These are phyloP conservation scores for Globisporangium nagaii DNA, from an alignment of 352 stramenopile species.

Conservation along the genomic window DNA sequence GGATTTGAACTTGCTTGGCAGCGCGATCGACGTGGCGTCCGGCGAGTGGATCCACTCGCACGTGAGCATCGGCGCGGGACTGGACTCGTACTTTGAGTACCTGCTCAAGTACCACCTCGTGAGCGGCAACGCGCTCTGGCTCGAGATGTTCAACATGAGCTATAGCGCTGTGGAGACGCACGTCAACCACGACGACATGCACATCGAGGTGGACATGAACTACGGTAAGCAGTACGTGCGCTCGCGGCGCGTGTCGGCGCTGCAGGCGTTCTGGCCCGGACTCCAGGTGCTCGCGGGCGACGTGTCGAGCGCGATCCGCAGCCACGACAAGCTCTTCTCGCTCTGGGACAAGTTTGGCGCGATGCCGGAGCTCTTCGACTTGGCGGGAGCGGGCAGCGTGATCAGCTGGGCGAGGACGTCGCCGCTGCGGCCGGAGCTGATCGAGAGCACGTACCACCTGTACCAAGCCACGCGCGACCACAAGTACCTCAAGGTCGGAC, in stretches of 20 bases:
- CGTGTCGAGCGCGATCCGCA: constrained; percentile 82
- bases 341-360: constrained; percentile 93
- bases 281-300: constrained; percentile 95
- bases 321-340: constrained; percentile 92
- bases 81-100: constrained; percentile 98
- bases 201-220: constrained; percentile 88
- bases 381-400: constrained; percentile 38
- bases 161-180: constrained; percentile 76
- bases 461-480: constrained; percentile 88
- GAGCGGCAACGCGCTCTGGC: constrained; percentile 89
- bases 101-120: constrained; percentile 96
- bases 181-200: constrained; percentile 67
- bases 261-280: constrained; percentile 97
- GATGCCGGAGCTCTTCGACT: constrained; percentile 94
- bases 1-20: constrained; percentile 90
- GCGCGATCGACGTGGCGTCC: constrained; percentile 90
- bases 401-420: constrained; percentile 81
- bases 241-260: constrained; percentile 63
- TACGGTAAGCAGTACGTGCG: constrained; percentile 49
- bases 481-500: constrained; percentile 87
- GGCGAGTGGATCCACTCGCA: constrained; percentile 78
- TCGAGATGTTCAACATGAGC: constrained; percentile 90
- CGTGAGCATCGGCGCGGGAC: constrained; percentile 88
- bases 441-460: constrained; percentile 96
- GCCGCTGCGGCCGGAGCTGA: constrained; percentile 95